Evolutionary conservation across 495 filamentous ascomycete genomes (phyloP), one percentile per base, ranked within the genome.

Genomic region (Thozetella sp.): DNA sequence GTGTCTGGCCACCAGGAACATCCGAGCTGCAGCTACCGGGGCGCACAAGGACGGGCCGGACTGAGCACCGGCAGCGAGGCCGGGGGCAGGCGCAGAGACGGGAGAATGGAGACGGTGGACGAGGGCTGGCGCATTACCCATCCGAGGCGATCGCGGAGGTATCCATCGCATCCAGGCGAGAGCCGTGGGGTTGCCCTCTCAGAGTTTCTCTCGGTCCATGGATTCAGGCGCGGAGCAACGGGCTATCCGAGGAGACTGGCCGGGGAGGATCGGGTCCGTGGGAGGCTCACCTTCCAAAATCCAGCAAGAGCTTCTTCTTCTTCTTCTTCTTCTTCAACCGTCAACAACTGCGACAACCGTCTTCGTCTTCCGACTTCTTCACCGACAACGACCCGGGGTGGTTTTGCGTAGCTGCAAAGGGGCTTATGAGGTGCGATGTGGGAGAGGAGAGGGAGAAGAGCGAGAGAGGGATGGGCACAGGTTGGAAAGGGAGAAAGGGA

Each of bases 351-450:
- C 57, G 58, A 55, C 58, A 13, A 53, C 60, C 60, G 58, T 63
- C 56, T 61, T 62, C 65, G 45, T 64, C 61, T 59, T 66, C 63
- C 67, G 30, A 68, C 68, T 59, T 55, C 62, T 59, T 60, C 71
- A 56, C 68, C 71, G 63, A 72, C 71, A 70, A 73, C 71, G 54
- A 67, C 71, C 71, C 58, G 60, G 48, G 59, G 58, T 46, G 57
- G 55, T 61, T n/a, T n/a, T 56, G 58, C 53, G 48, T 23, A 58
- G 45, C 56, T 57, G 55, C 45, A 55, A 46, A 60, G 48, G 60
- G 40, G 61, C 53, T n/a, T 54, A 56, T 53, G 58, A 62, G 57
- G 55, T 56, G 58, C 55, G 53, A 62, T 62, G 55, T 54, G 63
- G 58, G 57, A 46, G 60, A 51, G 52, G 63, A 58, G 54, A 53